phyloP scores from a whole-genome alignment of 1,139 yeast genomes.

The Candida glucosophila region DNA sequence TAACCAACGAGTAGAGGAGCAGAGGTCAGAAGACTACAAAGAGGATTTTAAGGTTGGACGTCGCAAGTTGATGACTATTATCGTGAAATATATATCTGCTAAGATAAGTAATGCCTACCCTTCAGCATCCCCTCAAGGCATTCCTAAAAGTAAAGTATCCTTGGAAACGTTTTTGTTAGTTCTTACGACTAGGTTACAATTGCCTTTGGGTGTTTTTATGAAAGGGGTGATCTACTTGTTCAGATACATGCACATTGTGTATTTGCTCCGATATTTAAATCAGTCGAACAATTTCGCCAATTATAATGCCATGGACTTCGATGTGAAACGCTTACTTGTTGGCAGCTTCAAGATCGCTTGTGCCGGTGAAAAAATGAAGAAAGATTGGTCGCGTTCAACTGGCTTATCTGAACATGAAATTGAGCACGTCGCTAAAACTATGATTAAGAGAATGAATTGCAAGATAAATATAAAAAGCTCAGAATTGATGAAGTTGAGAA shows the following conservation, averaged over 20 bases:
- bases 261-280: constrained; percentile 37
- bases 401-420: constrained; percentile 33
- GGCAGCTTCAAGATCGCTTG: constrained; percentile 38
- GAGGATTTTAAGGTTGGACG: constrained; percentile 14
- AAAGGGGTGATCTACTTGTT: constrained; percentile 37
- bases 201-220: constrained; percentile 30
- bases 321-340: constrained; percentile 33
- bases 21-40: no score
- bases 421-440: constrained; percentile 27
- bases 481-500: constrained; percentile 30
- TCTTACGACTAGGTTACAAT: constrained; percentile 29
- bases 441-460: constrained; percentile 36
- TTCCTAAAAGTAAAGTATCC: constrained; percentile 20
- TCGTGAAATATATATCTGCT: constrained; percentile 37
- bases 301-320: constrained; percentile 39
- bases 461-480: constrained; percentile 31
- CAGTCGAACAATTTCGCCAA: constrained; percentile 39
- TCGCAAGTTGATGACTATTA: constrained; percentile 33
- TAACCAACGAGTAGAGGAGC: constrained; percentile 4
- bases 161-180: constrained; percentile 35
- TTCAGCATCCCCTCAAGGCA: constrained; percentile 27
- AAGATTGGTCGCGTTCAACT: constrained; percentile 29
- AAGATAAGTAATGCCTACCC: constrained; percentile 40
- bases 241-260: constrained; percentile 42
- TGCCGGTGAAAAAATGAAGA: constrained; percentile 19